Evolutionary conservation across 2,329 filamentous ascomycete species (phyloP).

Genomic region (Ophioceras dolichostomum): DNA sequence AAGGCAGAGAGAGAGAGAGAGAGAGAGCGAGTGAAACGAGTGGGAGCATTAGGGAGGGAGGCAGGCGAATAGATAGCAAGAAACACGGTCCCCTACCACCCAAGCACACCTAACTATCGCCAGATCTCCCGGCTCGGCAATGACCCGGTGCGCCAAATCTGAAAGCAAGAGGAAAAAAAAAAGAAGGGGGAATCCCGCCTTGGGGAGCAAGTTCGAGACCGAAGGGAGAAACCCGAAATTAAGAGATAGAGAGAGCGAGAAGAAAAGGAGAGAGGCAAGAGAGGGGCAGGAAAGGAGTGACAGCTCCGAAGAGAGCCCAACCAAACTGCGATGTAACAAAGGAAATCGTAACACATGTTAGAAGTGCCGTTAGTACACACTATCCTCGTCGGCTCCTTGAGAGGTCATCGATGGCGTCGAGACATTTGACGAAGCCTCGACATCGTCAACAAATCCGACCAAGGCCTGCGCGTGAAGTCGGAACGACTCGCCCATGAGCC

Average conservation of each 20-base stretch:
- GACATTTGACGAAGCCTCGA: conserved; percentile 55
- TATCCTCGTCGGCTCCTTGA: conserved; percentile 58
- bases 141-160: too few species aligned
- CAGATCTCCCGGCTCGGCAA: too few species aligned
- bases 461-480: conserved; percentile 92
- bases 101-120: too few species aligned
- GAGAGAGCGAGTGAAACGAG: conserved; percentile 7
- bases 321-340: conserved; percentile 18
- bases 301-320: neutral
- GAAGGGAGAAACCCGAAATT: conserved; percentile 6
- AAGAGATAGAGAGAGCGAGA: neutral
- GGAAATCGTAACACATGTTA: conserved; percentile 39
- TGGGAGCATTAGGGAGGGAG: neutral
- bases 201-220: too few species aligned
- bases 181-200: conserved; percentile 9
- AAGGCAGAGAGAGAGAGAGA: conserved; percentile 12
- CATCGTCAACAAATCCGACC: conserved; percentile 83
- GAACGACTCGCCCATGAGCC: conserved; percentile 97
- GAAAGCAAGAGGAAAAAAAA: conserved; percentile 16
- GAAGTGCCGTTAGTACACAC: conserved; percentile 54
- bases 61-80: neutral
- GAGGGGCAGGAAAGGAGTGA: conserved; percentile 9
- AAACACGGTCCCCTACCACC: too few species aligned
- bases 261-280: conserved; percentile 12
- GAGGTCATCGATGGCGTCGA: conserved; percentile 62